Conservation (phyloP, 2,329 filamentous ascomycete genomes). For the Fusarium zealandicum region DNA sequence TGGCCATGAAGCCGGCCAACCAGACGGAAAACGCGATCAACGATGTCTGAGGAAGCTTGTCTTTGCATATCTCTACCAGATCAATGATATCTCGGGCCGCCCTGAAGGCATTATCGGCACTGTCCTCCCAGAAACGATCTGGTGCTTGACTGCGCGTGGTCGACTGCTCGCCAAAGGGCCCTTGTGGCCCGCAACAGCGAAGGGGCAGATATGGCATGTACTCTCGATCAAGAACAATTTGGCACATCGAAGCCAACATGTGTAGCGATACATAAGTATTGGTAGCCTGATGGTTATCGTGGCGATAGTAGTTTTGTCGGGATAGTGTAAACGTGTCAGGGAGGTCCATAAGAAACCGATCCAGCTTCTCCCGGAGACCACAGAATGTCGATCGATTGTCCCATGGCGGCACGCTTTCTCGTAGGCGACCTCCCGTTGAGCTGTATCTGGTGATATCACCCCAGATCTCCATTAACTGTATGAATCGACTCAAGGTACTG, state of each 20-base stretch:
- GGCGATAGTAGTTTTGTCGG: constrained; percentile 67
- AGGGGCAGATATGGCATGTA: constrained; percentile 41
- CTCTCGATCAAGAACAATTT: constrained; percentile 58
- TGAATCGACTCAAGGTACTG: constrained; percentile 60
- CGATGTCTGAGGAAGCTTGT: constrained; percentile 71
- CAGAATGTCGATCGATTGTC: constrained; percentile 61
- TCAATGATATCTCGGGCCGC: constrained; percentile 70
- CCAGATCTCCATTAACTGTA: constrained; percentile 66
- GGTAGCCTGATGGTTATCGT: constrained; percentile 68
- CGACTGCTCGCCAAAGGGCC: constrained; percentile 59
- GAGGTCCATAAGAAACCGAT: constrained; percentile 49
- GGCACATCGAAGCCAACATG: constrained; percentile 69
- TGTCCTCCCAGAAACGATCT: constrained; percentile 66
- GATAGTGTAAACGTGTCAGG: constrained; percentile 66
- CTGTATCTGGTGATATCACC: constrained; percentile 65
- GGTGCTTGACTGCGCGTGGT: constrained; percentile 14
- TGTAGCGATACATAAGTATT: constrained; percentile 73
- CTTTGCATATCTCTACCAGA: constrained; percentile 67
- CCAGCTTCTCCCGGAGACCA: constrained; percentile 58
- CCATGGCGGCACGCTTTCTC: constrained; percentile 65
- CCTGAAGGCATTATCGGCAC: constrained; percentile 68
- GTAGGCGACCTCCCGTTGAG: constrained; percentile 59
- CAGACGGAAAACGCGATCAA: constrained; percentile 73
- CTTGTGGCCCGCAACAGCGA: constrained; percentile 55
- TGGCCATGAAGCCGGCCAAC: constrained; percentile 69